These are phyloP conservation scores for Baudoinia panamericana DNA, from an alignment of 495 filamentous ascomycete genomes.

Conservation along the genomic window DNA sequence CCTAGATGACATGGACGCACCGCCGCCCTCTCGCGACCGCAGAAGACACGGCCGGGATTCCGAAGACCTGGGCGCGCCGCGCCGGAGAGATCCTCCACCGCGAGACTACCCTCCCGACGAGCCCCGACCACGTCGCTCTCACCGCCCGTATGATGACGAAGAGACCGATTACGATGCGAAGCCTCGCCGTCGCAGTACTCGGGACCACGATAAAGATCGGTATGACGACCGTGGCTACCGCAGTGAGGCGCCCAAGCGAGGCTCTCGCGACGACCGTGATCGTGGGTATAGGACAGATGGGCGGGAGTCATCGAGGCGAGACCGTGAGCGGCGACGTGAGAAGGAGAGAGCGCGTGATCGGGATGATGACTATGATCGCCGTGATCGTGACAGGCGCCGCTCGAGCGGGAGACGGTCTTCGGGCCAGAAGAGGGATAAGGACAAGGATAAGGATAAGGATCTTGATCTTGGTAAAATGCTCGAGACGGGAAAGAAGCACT, in stretches of 20 bases:
- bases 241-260: too few species aligned
- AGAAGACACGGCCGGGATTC: neutral
- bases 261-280: too few species aligned
- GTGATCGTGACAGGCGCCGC: neutral
- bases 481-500: conserved; percentile 17
- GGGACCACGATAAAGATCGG: conserved; percentile 1
- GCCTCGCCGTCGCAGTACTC: neutral
- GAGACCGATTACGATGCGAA: neutral
- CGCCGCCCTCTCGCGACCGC: conserved; percentile 5
- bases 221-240: too few species aligned
- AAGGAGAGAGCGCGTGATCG: conserved; percentile 4
- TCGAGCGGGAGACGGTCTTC: neutral
- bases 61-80: conserved; percentile 6
- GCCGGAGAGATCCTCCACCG: conserved; percentile 3
- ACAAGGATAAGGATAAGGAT: too few species aligned
- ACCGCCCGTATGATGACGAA: conserved; percentile 9
- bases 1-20: neutral
- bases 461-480: conserved; percentile 7
- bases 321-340: neutral
- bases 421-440: conserved; percentile 3
- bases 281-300: conserved; percentile 1
- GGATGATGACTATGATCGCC: neutral
- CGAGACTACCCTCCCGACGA: conserved; percentile 10
- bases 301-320: neutral
- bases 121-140: conserved; percentile 1